Percentiles rank a stretch among this genome's conserved stretches.
These are phyloP conservation scores for Parmales sp. DNA, from an alignment of 108 stramenopile species.

Conservation along the genomic window DNA sequence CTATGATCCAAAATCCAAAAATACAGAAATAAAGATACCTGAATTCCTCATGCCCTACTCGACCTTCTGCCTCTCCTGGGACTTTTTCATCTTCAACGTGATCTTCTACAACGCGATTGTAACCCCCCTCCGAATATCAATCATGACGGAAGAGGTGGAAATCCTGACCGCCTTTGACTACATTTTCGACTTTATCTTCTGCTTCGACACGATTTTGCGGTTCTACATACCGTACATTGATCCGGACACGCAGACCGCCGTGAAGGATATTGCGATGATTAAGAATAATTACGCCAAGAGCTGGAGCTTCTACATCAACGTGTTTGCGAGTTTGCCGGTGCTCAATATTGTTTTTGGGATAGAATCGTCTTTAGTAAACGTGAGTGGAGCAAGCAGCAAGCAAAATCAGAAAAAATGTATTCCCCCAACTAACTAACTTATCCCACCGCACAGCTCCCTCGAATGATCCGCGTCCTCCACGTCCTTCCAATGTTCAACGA, in stretches of 20 bases:
- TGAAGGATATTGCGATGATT: constrained; percentile 23
- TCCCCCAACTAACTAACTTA: not conserved
- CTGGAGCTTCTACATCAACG: constrained; percentile 27
- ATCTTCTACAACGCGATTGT: constrained; percentile 39
- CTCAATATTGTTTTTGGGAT: constrained; percentile 17
- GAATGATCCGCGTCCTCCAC: constrained; percentile 33
- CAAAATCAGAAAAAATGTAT: not conserved
- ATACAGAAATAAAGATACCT: no score
- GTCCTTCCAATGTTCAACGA: constrained; percentile 29
- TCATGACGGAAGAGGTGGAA: constrained; percentile 11
- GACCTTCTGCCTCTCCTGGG: constrained; percentile 27
- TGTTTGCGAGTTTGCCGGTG: constrained; percentile 31
- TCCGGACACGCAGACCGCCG: constrained; percentile 26
- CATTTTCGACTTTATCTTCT: constrained; percentile 34
- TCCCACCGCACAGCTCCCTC: not conserved
- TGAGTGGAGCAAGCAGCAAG: not conserved
- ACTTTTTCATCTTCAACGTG: constrained; percentile 33
- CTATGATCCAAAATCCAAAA: no score
- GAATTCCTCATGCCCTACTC: constrained; percentile 23
- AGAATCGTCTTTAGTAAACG: not conserved
- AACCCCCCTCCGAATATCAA: constrained; percentile 33
- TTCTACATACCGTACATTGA: constrained; percentile 32
- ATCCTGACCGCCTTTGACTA: not conserved
- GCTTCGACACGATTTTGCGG: constrained; percentile 29
- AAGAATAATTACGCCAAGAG: constrained; percentile 17